Base-by-base conservation (phyloP, 495 filamentous ascomycete genomes). In the Talaromyces proteolyticus region DNA sequence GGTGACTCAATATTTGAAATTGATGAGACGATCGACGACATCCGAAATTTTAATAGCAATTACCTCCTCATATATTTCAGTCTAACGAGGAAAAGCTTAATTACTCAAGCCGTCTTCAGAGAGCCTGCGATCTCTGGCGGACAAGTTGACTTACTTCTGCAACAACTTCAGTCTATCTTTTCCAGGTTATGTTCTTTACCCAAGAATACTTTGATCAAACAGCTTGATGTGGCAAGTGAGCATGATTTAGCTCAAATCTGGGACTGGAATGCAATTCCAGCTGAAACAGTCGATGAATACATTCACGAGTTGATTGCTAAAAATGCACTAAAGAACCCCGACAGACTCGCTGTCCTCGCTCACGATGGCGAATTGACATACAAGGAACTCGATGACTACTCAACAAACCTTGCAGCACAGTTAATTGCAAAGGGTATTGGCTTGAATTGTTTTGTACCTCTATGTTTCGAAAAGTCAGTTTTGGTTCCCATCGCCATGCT, bases 401-500 rank as follows among this genome's bases (percentile, higher is more conserved):
- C 59, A 0, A 29, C 11, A 1, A 6, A 3, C 1, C 20, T 62
- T 1, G 60, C 75, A 2, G 11, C 6, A 0, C 50, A 64, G 18
- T 57, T 75, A 0, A 44, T 58, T 6, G 53, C 57, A 25, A 54
- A 66, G 2, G 70, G 72, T 10, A 53, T 75, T n/a, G 44, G 38
- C 3, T 18, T 51, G 42, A 1, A 61, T 6, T 21, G 39, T 2
- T 14, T 71, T 2, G 69, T 79, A 6, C 71, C 71, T 1, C 45
- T 78, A 3, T 74, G 62, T 47, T 69, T 75, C n/a, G 66, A 75
- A 16, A 72, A 70, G 50, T 69, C 69, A 0, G 54, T 54, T 1
- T 71, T 63, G 62, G 58, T 62, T 1, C 37, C 65, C 0, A 55
- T 78, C n/a, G 54, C 69, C 5, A 57, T 70, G 29, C 53, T 75